Evolutionary conservation across 2,329 filamentous ascomycete genomes (phyloP).

Genomic region (Beauveria sp.): DNA sequence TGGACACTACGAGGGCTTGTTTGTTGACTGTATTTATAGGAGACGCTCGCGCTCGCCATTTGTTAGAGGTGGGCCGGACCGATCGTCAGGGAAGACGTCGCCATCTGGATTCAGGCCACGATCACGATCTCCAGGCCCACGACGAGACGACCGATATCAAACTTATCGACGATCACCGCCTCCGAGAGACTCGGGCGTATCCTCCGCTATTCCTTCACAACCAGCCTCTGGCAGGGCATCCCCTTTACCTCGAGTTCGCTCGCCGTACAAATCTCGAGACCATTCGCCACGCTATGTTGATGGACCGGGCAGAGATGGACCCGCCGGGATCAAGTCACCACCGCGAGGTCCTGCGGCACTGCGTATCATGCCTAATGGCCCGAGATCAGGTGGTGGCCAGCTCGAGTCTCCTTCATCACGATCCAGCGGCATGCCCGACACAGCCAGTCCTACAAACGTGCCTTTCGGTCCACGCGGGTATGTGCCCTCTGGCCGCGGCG

Average conservation of each 20-base stretch:
- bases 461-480: constrained; percentile 50
- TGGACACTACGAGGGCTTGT: not conserved
- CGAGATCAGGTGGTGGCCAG: constrained; percentile 18
- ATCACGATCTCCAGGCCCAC: constrained; percentile 40
- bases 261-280: constrained; percentile 38
- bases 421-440: constrained; percentile 29
- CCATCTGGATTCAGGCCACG: constrained; percentile 42
- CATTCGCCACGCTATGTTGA: constrained; percentile 26
- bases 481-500: constrained; percentile 35
- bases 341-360: constrained; percentile 49
- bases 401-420: constrained; percentile 17
- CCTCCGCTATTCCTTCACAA: constrained; percentile 44
- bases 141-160: constrained; percentile 37
- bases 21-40: constrained; percentile 24
- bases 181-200: constrained; percentile 40
- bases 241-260: constrained; percentile 43
- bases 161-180: constrained; percentile 41
- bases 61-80: constrained; percentile 25
- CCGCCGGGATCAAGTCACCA: constrained; percentile 35
- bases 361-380: constrained; percentile 41
- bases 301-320: constrained; percentile 21
- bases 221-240: constrained; percentile 44
- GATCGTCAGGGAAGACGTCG: constrained; percentile 27
- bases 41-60: constrained; percentile 49
- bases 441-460: constrained; percentile 39